Conservation (phyloP, 345 rosid species). For the Anastatica hierochuntica region DNA sequence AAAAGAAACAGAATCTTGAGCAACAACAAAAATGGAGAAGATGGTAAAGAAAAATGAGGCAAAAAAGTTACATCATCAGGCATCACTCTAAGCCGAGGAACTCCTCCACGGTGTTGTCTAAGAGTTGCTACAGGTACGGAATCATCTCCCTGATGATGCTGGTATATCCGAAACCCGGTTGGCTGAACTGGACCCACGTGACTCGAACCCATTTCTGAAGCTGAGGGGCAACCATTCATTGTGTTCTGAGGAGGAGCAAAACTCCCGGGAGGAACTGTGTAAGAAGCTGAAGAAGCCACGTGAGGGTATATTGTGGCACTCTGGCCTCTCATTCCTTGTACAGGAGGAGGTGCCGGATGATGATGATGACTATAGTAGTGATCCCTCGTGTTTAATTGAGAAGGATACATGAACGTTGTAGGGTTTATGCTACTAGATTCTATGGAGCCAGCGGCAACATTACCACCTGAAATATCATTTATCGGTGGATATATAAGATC, state of each 20-base stretch:
- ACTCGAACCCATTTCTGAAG: constrained; percentile 41
- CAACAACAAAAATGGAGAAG: neutral
- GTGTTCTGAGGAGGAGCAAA: constrained; percentile 35
- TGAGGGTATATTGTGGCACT: constrained; percentile 40
- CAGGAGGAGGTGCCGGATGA: constrained; percentile 37
- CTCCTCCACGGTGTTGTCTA: constrained; percentile 42
- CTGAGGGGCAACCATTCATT: constrained; percentile 28
- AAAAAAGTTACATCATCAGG: constrained; percentile 57
- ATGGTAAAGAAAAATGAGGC: neutral
- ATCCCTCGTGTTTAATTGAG: constrained; percentile 35
- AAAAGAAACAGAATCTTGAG: constrained; percentile 6
- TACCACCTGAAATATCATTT: constrained; percentile 23
- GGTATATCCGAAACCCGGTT: constrained; percentile 47
- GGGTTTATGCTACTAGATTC: constrained; percentile 50
- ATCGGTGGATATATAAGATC: too few species aligned
- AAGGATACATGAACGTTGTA: constrained; percentile 29
- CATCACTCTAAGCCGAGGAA: constrained; percentile 64
- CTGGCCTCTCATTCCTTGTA: constrained; percentile 56
- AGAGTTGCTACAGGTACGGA: constrained; percentile 31
- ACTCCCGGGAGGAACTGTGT: constrained; percentile 28
- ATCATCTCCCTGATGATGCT: constrained; percentile 38
- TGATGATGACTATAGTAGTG: constrained; percentile 33
- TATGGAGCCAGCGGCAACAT: constrained; percentile 38
- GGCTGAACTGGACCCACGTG: constrained; percentile 46
- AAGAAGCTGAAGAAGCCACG: constrained; percentile 28